phyloP scores from a whole-genome alignment of 768 basidiomycete species.

The Boletus rufocinnamomeus region DNA sequence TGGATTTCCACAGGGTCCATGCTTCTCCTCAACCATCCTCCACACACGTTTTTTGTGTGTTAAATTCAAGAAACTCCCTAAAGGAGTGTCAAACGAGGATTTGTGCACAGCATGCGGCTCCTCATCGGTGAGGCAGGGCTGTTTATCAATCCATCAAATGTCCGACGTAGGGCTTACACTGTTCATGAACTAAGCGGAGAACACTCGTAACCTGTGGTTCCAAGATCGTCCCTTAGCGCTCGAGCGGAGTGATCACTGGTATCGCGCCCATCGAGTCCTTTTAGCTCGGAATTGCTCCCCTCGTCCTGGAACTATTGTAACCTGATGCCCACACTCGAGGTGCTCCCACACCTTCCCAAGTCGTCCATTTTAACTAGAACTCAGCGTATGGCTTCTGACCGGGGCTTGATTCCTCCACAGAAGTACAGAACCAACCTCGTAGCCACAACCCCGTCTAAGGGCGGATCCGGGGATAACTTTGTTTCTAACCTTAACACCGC shows the following conservation, averaged over 20 bases:
- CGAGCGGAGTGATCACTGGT: background rate
- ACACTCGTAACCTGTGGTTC: background rate
- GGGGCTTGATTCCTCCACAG: background rate
- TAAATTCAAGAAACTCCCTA: background rate
- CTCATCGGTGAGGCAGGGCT: background rate
- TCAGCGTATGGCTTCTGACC: slow-evolving; percentile 2
- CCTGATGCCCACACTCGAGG: too few relatives aligned
- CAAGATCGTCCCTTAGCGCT: slow-evolving; percentile 5
- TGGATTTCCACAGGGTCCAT: too few relatives aligned
- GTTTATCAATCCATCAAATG: background rate
- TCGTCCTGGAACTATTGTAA: background rate
- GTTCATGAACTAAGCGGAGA: background rate
- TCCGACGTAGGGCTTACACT: background rate
- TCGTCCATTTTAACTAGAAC: background rate
- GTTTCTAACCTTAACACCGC: background rate
- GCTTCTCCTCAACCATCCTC: too few relatives aligned
- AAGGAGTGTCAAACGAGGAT: background rate
- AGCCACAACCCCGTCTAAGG: background rate
- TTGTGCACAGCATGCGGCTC: background rate
- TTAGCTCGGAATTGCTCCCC: background rate
- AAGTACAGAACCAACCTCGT: background rate
- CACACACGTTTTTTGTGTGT: too few relatives aligned
- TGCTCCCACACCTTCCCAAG: background rate
- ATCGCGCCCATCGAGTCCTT: background rate
- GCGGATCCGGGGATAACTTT: background rate